phyloP scores from a whole-genome alignment of 1,284 basidiomycete species.

The Ustanciosporium gigantosporum region DNA sequence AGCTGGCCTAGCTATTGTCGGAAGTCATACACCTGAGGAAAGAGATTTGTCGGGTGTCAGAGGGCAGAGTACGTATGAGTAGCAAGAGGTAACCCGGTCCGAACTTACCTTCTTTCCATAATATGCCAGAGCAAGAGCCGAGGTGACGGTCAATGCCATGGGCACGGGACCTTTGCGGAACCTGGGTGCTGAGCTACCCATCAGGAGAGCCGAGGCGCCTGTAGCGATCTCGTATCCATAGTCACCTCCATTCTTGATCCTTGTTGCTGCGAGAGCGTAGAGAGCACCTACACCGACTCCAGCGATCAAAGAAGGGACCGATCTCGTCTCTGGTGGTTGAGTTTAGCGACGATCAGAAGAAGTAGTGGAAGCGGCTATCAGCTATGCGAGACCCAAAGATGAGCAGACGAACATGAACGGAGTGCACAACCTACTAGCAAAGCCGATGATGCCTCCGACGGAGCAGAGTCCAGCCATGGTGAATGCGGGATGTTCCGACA shows the following conservation, averaged over 20 bases:
- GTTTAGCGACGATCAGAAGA: no score
- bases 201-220: constrained; percentile 77
- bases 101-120: constrained; percentile 67
- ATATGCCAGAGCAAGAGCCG: constrained; percentile 70
- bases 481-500: constrained; percentile 82
- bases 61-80: neutral
- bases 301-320: constrained; percentile 73
- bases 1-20: constrained; percentile 22
- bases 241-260: constrained; percentile 70
- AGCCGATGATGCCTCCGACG: constrained; percentile 71
- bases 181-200: constrained; percentile 78
- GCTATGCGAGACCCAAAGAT: no score
- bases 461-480: constrained; percentile 75
- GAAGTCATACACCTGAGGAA: constrained; percentile 43
- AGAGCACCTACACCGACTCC: constrained; percentile 77
- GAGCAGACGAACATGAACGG: neutral
- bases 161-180: constrained; percentile 77
- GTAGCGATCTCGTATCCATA: constrained; percentile 70
- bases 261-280: constrained; percentile 53
- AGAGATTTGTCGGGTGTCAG: no score
- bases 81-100: neutral
- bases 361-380: no score
- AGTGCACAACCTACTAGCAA: constrained; percentile 21
- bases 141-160: constrained; percentile 69
- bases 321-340: constrained; percentile 8